A percentile compares a stretch with the other conserved stretches of the same genome.
These are phyloP conservation scores for Rubroboletus pulcherrimus DNA, from an alignment of 768 basidiomycete genomes.

Conservation along the genomic window DNA sequence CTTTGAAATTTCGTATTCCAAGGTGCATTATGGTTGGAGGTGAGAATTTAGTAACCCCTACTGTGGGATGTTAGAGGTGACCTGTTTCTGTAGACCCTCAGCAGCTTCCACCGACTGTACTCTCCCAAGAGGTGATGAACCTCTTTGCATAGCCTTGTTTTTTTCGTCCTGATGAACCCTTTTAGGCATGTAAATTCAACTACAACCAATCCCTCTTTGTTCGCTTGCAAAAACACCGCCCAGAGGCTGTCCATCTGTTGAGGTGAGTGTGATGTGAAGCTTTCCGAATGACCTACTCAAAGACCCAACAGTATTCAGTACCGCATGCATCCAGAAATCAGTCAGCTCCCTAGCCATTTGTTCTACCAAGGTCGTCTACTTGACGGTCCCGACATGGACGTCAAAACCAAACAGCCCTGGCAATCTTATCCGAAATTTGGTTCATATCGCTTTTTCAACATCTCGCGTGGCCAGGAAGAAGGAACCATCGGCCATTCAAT, in stretches of 20 bases:
- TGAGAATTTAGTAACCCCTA: constrained; percentile 23
- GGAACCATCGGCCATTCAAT: constrained; percentile 58
- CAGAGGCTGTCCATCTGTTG: constrained; percentile 85
- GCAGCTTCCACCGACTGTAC: constrained; percentile 93
- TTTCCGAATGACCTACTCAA: not conserved
- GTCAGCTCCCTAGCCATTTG: constrained; percentile 77
- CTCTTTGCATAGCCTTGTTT: constrained; percentile 25
- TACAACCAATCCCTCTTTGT: constrained; percentile 96
- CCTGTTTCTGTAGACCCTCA: constrained; percentile 57
- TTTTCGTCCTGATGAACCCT: constrained; percentile 6
- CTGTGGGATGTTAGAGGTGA: not conserved
- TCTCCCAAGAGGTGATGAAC: constrained; percentile 51
- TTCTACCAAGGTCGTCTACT: constrained; percentile 80
- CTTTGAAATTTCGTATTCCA: constrained; percentile 80
- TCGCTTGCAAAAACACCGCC: constrained; percentile 73
- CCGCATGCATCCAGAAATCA: constrained; percentile 98
- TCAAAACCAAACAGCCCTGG: constrained; percentile 83
- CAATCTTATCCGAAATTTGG: constrained; percentile 75
- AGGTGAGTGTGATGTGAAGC: constrained; percentile 49
- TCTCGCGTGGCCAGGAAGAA: constrained; percentile 62
- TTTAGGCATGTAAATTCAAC: constrained; percentile 59
- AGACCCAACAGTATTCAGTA: constrained; percentile 80
- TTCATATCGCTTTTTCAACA: constrained; percentile 86
- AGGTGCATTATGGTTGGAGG: constrained; percentile 94
- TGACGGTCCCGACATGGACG: constrained; percentile 87